phyloP scores from a whole-genome alignment of 1,284 basidiomycete species.

The Apiotrichum porosum region DNA sequence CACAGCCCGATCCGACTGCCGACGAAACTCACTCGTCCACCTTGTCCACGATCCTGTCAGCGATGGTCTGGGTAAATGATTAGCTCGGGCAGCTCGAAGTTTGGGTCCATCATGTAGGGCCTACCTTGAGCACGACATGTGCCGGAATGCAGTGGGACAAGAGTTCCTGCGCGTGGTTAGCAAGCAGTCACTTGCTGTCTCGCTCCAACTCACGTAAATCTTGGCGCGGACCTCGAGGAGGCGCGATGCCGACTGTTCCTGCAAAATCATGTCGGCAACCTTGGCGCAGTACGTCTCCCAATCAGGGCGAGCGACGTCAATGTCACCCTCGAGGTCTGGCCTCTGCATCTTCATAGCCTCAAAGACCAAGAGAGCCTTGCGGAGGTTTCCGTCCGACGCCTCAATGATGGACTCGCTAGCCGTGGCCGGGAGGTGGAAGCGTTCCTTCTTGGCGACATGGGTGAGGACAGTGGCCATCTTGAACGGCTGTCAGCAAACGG shows the following conservation, averaged over 20 bases:
- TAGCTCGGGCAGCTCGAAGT: no score
- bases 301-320: conserved; percentile 88
- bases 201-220: no score
- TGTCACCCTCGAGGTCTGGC: conserved; percentile 66
- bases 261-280: conserved; percentile 88
- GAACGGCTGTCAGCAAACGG: conserved; percentile 6
- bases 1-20: no score
- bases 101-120: conserved; percentile 10
- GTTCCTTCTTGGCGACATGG: conserved; percentile 76
- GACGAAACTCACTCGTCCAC: no score
- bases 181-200: no score
- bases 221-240: conserved; percentile 89
- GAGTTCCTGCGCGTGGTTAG: no score
- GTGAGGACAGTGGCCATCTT: conserved; percentile 77
- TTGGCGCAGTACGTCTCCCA: conserved; percentile 98
- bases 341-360: conserved; percentile 96
- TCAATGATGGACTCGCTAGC: conserved; percentile 68
- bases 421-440: conserved; percentile 72
- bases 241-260: conserved; percentile 83
- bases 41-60: conserved; percentile 75
- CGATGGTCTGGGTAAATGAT: conserved; percentile 88
- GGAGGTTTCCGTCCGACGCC: conserved; percentile 82
- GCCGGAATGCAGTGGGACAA: conserved; percentile 98
- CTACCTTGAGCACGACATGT: conserved; percentile 78
- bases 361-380: conserved; percentile 89